Conservation (phyloP, 2,329 filamentous ascomycete genomes). For the Sporothrix globosa region DNA sequence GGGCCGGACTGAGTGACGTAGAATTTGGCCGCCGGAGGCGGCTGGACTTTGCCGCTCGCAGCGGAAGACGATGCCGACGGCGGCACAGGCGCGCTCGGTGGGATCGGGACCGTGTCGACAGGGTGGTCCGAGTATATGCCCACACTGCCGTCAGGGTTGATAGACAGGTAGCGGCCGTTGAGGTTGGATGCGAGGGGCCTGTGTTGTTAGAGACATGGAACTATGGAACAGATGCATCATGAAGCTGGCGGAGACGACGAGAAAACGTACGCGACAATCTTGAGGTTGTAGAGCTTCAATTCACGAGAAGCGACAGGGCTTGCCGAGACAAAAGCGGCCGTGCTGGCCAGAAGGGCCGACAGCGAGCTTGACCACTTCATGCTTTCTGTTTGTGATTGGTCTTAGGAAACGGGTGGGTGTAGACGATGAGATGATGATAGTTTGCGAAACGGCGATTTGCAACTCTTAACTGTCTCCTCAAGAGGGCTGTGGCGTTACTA, state of each 20-base stretch:
- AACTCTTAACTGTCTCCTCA: background rate
- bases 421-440: background rate
- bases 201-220: background rate
- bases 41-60: constrained; percentile 29
- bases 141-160: constrained; percentile 41
- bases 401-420: background rate
- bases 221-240: too few relatives aligned
- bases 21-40: constrained; percentile 38
- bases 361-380: constrained; percentile 23
- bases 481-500: too few relatives aligned
- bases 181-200: constrained; percentile 34
- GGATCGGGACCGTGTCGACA: background rate
- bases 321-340: constrained; percentile 15
- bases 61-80: background rate
- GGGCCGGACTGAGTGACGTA: constrained; percentile 38
- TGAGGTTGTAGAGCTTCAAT: constrained; percentile 31
- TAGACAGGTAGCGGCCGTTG: constrained; percentile 43
- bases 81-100: constrained; percentile 11
- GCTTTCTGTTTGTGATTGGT: background rate
- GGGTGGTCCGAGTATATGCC: constrained; percentile 39
- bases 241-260: background rate
- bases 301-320: background rate
- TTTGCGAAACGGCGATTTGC: background rate
- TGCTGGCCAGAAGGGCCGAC: constrained; percentile 43
- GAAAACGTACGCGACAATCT: constrained; percentile 27